These are phyloP conservation scores for Paradendryphiella salina DNA, from an alignment of 2,329 filamentous ascomycete genomes.

Conservation along the genomic window DNA sequence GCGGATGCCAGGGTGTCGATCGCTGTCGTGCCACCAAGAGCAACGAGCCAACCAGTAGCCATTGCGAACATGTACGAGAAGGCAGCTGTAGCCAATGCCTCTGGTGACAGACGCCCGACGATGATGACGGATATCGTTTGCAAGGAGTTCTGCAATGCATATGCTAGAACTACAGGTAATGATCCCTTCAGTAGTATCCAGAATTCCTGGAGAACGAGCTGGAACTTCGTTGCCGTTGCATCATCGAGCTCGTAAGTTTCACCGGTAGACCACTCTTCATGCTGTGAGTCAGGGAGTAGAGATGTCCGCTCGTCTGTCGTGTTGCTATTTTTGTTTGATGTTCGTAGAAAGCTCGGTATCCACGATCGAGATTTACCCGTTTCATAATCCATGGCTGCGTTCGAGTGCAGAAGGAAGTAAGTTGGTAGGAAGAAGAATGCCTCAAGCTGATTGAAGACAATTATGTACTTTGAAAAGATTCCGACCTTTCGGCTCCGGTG, in stretches of 20 bases:
- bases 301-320: constrained; percentile 49
- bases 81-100: constrained; percentile 77
- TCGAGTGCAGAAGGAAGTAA: background rate
- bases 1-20: constrained; percentile 83
- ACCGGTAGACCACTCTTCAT: constrained; percentile 42
- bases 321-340: constrained; percentile 21
- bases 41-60: constrained; percentile 85
- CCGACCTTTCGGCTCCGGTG: background rate
- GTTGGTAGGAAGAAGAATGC: background rate
- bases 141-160: constrained; percentile 81
- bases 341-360: constrained; percentile 35
- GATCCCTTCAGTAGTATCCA: constrained; percentile 69
- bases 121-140: constrained; percentile 83
- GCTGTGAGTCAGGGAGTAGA: constrained; percentile 48
- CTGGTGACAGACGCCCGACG: constrained; percentile 76
- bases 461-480: constrained; percentile 5
- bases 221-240: constrained; percentile 38
- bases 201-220: constrained; percentile 61
- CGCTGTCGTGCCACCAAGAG: constrained; percentile 81
- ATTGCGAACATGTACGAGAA: constrained; percentile 95
- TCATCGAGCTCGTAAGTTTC: constrained; percentile 48
- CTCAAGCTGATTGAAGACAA: background rate
- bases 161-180: constrained; percentile 78
- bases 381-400: constrained; percentile 28
- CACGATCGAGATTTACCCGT: constrained; percentile 30